A percentile compares a stretch with the other conserved stretches of the same genome.
Conservation (phyloP, 202 grass and related monocot genomes). For the Carex arenaria region DNA sequence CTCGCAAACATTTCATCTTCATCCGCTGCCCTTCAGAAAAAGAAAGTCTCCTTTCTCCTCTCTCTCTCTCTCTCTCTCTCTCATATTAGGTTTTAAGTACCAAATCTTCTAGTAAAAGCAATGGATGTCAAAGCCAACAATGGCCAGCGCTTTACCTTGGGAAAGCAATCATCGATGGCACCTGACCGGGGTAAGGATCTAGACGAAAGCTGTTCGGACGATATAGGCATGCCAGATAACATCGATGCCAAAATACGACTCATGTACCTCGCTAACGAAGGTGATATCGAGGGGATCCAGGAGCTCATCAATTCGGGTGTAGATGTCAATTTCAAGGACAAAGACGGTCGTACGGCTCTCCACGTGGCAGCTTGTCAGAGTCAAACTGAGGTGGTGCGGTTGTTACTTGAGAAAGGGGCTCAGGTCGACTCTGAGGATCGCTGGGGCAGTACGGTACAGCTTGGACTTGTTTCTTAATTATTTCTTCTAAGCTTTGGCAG, state of each 20-base stretch:
- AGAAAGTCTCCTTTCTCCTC: constrained; percentile 15
- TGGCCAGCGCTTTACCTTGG: constrained; percentile 50
- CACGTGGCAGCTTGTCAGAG: constrained; percentile 84
- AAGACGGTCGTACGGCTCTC: constrained; percentile 71
- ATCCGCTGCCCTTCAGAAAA: background rate
- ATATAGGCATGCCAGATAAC: constrained; percentile 6
- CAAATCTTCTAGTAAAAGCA: constrained; percentile 43
- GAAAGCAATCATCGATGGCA: constrained; percentile 78
- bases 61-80: background rate
- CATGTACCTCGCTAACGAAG: constrained; percentile 80
- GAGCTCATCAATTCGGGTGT: constrained; percentile 57
- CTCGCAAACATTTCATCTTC: constrained; percentile 9
- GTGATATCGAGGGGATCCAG: constrained; percentile 57
- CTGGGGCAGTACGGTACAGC: constrained; percentile 71
- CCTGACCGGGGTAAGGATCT: constrained; percentile 27
- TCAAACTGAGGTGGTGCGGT: constrained; percentile 38
- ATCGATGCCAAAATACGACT: constrained; percentile 53
- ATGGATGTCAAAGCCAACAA: constrained; percentile 14
- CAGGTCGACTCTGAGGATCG: constrained; percentile 55
- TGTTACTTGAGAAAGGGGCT: constrained; percentile 58
- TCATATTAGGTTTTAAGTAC: constrained; percentile 6
- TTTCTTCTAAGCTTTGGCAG: background rate
- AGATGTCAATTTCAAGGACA: constrained; percentile 76
- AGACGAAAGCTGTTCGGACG: background rate
- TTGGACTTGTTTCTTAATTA: background rate